These are phyloP conservation scores for Pythium sukuiense DNA, from an alignment of 352 stramenopile species.

Conservation along the genomic window DNA sequence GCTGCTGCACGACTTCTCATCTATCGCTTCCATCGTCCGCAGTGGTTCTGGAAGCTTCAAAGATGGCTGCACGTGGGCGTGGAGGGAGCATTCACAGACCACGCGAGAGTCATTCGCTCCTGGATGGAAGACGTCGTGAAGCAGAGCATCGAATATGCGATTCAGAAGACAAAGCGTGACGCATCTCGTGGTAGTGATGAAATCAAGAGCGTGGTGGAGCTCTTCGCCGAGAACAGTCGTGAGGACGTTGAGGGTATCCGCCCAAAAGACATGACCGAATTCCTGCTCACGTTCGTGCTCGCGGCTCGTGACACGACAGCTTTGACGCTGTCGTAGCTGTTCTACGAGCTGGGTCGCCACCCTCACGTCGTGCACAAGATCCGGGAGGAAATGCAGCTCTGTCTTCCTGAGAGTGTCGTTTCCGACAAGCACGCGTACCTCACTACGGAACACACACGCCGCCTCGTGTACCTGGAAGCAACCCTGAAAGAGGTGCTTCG, in stretches of 20 bases:
- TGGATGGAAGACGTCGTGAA: constrained; percentile 8
- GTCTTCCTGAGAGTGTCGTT: constrained; percentile 6
- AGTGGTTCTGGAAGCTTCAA: background rate
- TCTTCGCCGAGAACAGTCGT: constrained; percentile 12
- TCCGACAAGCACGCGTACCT: constrained; percentile 13
- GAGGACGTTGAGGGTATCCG: constrained; percentile 31
- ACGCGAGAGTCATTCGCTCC: background rate
- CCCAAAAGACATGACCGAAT: constrained; percentile 57
- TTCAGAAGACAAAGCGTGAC: background rate
- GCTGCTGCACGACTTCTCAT: background rate
- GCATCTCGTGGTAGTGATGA: constrained; percentile 3
- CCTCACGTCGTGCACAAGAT: constrained; percentile 42
- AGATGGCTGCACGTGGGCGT: background rate
- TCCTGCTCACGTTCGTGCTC: constrained; percentile 71
- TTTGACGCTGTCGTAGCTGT: constrained; percentile 60
- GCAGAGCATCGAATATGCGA: constrained; percentile 11
- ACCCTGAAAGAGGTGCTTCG: constrained; percentile 66
- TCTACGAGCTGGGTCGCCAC: constrained; percentile 64
- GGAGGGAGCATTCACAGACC: background rate
- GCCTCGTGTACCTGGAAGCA: constrained; percentile 43
- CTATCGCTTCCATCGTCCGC: background rate
- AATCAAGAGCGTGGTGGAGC: constrained; percentile 23
- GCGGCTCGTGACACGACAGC: constrained; percentile 81
- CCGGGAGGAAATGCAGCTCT: constrained; percentile 36
- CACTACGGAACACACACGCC: constrained; percentile 7